Base-by-base conservation (phyloP, 2,329 filamentous ascomycete species). In the Dactylella cylindrospora region DNA sequence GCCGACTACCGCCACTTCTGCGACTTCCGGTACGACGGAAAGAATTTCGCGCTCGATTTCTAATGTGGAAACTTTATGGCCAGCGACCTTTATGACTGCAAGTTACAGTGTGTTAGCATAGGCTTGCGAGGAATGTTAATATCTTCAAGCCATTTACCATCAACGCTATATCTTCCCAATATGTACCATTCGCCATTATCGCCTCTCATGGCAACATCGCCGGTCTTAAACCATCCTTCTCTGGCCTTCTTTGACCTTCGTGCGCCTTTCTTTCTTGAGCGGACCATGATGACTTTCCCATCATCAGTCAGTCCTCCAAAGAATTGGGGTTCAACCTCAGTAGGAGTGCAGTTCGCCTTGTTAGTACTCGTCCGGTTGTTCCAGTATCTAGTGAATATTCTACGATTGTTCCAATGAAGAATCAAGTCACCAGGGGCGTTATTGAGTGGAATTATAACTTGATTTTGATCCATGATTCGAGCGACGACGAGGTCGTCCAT, bases 11-110 rank as follows among this genome's bases (percentile, higher is more conserved):
- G 91, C 91, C 3, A 84, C 86, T 76, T 98, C 93, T 47, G 79
- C 73, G 20, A 98, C 80, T 71, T 28, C 5, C 13, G 23, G 31
- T 31, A 19, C 8, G 9, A 32, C 25, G 0, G 29, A 38, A 22
- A 98, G 80, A 68, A 98, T 79, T 73, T 97, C 90, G 40, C 93
- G 83, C 78, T 98, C 93, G 22, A 98, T 84, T 74, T 98, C 93
- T 31, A 98, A 79, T 1, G 93, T 93, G 53, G 86, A 88, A 25
- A 93, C 84, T 73, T 93, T 91, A 72, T 93, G 93, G 39, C 91
- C 93, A 12, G 78, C 78, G 0, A 76, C 77, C 64, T 81, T 80
- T 68, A 81, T 79, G 25, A 81, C 73, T 64, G 80, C 78, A 5
- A 79, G 73, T 13, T 75, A 77, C 7, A 19, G n/a, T 25, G n/a